These are phyloP conservation scores for Bisporella sp. DNA, from an alignment of 2,329 filamentous ascomycete species.

Conservation along the genomic window DNA sequence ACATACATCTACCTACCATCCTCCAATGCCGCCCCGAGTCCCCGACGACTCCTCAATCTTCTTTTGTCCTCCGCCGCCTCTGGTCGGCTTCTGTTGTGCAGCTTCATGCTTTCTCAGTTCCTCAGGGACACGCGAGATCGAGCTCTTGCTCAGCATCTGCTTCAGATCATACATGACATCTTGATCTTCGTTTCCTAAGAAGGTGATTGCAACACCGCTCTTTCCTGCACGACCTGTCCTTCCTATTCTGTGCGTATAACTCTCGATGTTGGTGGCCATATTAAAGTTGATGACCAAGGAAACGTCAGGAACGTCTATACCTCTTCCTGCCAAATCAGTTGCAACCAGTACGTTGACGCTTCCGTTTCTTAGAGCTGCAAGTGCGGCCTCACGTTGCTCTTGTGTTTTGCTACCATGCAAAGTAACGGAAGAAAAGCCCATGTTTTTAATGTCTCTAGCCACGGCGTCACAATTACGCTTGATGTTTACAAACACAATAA, in stretches of 20 bases:
- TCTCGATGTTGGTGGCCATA: slow-evolving; percentile 90
- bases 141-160: slow-evolving; percentile 90
- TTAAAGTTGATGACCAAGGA: slow-evolving; percentile 97
- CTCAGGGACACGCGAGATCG: slow-evolving; percentile 82
- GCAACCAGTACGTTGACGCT: slow-evolving; percentile 84
- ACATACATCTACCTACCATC: slow-evolving; percentile 14
- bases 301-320: slow-evolving; percentile 96
- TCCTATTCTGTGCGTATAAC: slow-evolving; percentile 93
- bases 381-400: slow-evolving; percentile 90
- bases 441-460: slow-evolving; percentile 86
- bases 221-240: slow-evolving; percentile 97
- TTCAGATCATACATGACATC: slow-evolving; percentile 92
- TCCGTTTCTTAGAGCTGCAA: slow-evolving; percentile 76
- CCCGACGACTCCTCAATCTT: slow-evolving; percentile 35
- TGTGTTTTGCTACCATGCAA: slow-evolving; percentile 95
- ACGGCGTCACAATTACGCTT: slow-evolving; percentile 97
- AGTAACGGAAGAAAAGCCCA: slow-evolving; percentile 86
- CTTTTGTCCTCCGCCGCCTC: slow-evolving; percentile 35
- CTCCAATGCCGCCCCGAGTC: slow-evolving; percentile 31
- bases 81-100: slow-evolving; percentile 72
- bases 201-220: slow-evolving; percentile 92
- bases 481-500: slow-evolving; percentile 99
- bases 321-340: slow-evolving; percentile 89
- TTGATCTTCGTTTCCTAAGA: slow-evolving; percentile 81
- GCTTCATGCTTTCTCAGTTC: slow-evolving; percentile 85